Base-by-base conservation (phyloP, 2,329 filamentous ascomycete species). In the Remersonia thermophila region DNA sequence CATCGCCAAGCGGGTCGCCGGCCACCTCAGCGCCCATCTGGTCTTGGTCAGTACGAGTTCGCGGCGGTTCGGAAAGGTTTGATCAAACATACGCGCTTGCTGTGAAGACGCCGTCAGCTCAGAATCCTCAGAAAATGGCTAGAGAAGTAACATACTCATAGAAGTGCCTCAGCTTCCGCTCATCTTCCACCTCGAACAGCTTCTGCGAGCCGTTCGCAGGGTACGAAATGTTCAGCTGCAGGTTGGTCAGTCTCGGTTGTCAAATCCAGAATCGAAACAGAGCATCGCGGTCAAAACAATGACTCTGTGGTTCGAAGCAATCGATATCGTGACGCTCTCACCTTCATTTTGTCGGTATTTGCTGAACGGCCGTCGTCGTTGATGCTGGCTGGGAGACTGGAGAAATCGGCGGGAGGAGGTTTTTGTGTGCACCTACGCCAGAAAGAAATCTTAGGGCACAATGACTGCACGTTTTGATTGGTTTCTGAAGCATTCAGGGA, bases 151-250 rank as follows among this genome's bases (percentile, higher is more conserved):
- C 76, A 63, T 78, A 82, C 82, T 96, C 91, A 81, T 94, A 87
- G 80, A 96, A 96, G 72, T 91, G 77, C 65, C 85, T 83, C 66
- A 96, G 79, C 79, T 94, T 95, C 72, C 87, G 86, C 71, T 98
- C 93, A 83, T 98, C 93, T 62, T 98, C 91, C 58, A 98, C 72
- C 57, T 98, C 93, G 73, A 98, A 80, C 65, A 98, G 77, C 78
- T 98, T 98, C 71, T 98, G 91, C 62, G 86, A 91, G 80, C 91
- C 91, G 73, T 96, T 96, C 80, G 89, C 85, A 71, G 91, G 91
- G 80, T 87, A 93, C 57, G 67, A 72, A 59, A 77, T 73, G 71
- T 76, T 76, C 66, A 77, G 66, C 71, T 72, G 32, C 44, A 14
- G 30, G 32, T 27, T 30, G 35, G 54, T 65, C 46, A 66, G 61